Evolutionary conservation across 2,329 filamentous ascomycete genomes (phyloP), one percentile per base, ranked within the genome.

Genomic region (Penicillium corylophilum): DNA sequence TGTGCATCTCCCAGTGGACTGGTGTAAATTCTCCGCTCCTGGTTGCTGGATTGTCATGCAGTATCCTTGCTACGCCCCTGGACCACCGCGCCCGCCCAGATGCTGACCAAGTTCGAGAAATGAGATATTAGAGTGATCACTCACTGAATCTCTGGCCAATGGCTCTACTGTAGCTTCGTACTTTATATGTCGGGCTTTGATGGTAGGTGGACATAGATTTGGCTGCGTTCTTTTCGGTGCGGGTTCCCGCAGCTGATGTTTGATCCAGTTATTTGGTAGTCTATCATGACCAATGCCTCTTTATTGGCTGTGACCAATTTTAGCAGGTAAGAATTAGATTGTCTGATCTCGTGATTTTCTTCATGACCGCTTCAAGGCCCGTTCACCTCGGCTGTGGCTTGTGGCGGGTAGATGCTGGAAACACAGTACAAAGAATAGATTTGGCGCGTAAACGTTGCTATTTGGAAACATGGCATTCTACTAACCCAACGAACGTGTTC

Each of bases 1-100:
- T 36, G n/a, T 40, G 35, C 46, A 43, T 47, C 31, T 44, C 33
- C 35, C 40, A 51, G 16, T 20, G 22, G 6, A 39, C 31, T 45
- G 24, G 53, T n/a, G 24, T 26, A 23, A 39, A 50, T 51, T 50
- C 41, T 46, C 50, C 50, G 47, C 48, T 29, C 40, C 26, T 36
- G 9, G 13, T 31, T 35, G 39, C 33, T 35, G 36, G 44, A 33
- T 10, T 33, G 16, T 18, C 29, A 26, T 33, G 45, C 39, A 41
- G 26, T 13, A 38, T 38, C 9, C 35, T 12, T 38, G 35, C 18
- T 13, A 38, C 35, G 35, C 16, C 10, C 35, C 35, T 20, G 16
- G 16, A 22, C 2, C 35, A 38, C 35, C 4, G 35, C 35, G 18
- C 35, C 20, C 12, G 16, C 4, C 16, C 35, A 38, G 9, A 38